Percentiles rank a stretch among this genome's conserved stretches.
These are phyloP conservation scores for Anisodus tanguticus DNA, from an alignment of 257 asterid genomes.

Conservation along the genomic window DNA sequence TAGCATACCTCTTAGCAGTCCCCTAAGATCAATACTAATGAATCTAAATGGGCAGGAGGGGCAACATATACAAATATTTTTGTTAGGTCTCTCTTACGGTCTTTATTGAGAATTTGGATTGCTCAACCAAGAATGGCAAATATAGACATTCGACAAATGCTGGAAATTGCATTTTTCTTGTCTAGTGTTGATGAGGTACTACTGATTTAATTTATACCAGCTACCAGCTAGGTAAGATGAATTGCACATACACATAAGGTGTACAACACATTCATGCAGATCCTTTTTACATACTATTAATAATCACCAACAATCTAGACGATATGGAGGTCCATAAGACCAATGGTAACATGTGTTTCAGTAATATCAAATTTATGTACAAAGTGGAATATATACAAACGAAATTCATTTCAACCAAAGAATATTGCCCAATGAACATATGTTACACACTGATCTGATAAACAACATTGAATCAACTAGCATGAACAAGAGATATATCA, in stretches of 20 bases:
- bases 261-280: conserved; percentile 14
- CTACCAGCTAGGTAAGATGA: too few species aligned
- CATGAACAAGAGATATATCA: conserved; percentile 38
- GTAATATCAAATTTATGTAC: conserved; percentile 19
- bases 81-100: too few species aligned
- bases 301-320: background rate
- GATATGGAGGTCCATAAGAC: background rate
- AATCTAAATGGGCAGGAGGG: background rate
- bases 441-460: conserved; percentile 12
- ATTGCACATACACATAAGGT: background rate
- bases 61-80: too few species aligned
- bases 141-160: too few species aligned
- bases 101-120: too few species aligned
- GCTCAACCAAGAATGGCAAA: too few species aligned
- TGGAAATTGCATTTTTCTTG: background rate
- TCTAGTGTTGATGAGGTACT: background rate
- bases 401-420: conserved; percentile 26
- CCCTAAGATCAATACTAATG: background rate
- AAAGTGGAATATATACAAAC: conserved; percentile 29
- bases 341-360: background rate
- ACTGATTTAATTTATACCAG: background rate
- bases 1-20: background rate
- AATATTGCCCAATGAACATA: conserved; percentile 32
- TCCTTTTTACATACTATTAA: background rate
- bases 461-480: background rate